These are phyloP conservation scores for Plasmodium chabaudi DNA, from an alignment of 169 alveolate species.

Conservation along the genomic window DNA sequence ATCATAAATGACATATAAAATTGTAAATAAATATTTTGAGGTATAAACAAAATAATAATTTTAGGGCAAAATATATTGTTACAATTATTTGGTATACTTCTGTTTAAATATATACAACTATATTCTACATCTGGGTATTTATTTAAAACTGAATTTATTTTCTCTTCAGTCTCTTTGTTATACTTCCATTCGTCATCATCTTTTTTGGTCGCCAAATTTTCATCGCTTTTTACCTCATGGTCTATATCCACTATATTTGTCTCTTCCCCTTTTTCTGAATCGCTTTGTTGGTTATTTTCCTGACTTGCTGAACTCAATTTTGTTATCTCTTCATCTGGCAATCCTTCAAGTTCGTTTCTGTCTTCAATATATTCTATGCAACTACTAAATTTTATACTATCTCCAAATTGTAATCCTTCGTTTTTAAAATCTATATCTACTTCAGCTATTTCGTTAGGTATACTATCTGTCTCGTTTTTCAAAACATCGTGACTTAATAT, in stretches of 20 bases:
- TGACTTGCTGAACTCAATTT: too few relatives aligned
- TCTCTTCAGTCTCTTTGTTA: constrained; percentile 14
- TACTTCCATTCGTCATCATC: background rate
- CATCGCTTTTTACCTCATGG: background rate
- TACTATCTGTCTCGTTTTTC: background rate
- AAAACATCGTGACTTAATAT: background rate
- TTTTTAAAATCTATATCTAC: background rate
- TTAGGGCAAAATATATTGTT: constrained; percentile 33
- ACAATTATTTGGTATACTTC: constrained; percentile 21
- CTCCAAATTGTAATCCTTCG: too few relatives aligned
- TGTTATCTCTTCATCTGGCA: background rate
- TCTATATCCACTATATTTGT: background rate
- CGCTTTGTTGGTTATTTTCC: background rate
- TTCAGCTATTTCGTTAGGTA: background rate
- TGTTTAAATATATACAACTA: constrained; percentile 35
- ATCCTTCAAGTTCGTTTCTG: background rate
- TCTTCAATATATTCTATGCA: background rate
- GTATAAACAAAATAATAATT: constrained; percentile 52
- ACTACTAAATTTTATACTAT: background rate
- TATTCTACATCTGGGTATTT: constrained; percentile 30
- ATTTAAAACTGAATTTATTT: constrained; percentile 1
- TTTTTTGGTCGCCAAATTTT: background rate
- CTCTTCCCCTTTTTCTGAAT: constrained; percentile 2
- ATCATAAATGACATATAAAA: constrained; percentile 34
- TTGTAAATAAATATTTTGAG: constrained; percentile 58